Conservation (phyloP, 306 rosid genomes). For the Cotoneaster glaucophyllus region DNA sequence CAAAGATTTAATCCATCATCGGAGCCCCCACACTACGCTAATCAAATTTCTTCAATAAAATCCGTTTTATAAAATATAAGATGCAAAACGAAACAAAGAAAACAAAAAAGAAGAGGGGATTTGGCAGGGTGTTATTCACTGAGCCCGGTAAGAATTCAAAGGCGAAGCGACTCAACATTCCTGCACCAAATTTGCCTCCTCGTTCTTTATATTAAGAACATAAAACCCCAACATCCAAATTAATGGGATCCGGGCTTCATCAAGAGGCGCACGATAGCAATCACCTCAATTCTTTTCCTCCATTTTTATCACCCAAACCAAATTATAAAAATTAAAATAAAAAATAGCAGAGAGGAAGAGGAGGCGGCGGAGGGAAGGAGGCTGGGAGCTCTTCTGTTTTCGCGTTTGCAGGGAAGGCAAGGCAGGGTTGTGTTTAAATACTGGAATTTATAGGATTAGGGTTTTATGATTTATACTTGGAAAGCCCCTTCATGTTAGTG, state of each 20-base stretch:
- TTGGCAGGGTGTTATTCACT: conserved; percentile 73
- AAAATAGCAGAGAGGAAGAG: neutral
- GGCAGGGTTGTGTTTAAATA: neutral
- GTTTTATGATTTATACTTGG: conserved; percentile 1
- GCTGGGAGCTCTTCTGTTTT: neutral
- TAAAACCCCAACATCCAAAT: conserved; percentile 18
- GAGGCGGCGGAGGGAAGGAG: no score
- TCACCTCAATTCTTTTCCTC: neutral
- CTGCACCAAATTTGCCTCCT: conserved; percentile 58
- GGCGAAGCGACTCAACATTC: conserved; percentile 87
- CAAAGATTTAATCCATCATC: conserved; percentile 99
- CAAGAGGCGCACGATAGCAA: conserved; percentile 28
- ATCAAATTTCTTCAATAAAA: neutral
- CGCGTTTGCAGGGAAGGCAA: accelerated
- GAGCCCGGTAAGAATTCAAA: conserved; percentile 42
- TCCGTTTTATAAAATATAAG: neutral
- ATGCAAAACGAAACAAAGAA: accelerated
- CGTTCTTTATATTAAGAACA: neutral
- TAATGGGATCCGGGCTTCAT: conserved; percentile 28
- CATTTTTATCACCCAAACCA: no score
- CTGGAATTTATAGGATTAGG: conserved; percentile 10
- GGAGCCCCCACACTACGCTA: conserved; percentile 22
- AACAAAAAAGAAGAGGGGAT: neutral
- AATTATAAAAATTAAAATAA: accelerated
- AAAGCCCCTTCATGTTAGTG: neutral